Evolutionary conservation across 768 basidiomycete species (phyloP).

Genomic region (Russula dissimulans): DNA sequence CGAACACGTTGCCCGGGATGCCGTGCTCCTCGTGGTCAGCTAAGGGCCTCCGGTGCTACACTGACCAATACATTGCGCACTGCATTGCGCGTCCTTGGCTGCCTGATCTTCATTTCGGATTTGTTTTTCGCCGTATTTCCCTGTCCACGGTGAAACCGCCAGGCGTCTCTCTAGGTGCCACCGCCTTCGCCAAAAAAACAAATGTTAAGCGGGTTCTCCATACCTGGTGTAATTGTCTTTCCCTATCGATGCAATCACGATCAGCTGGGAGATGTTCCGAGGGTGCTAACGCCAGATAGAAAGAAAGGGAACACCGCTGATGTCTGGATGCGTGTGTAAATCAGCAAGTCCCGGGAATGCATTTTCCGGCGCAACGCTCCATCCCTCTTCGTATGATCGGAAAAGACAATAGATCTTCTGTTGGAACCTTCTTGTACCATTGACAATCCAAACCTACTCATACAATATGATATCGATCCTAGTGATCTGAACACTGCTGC

Average conservation of each 20-base stretch:
- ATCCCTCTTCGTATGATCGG: slow-evolving; percentile 5
- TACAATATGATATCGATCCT: not conserved
- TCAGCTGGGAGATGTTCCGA: not conserved
- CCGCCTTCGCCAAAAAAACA: not conserved
- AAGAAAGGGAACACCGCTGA: not conserved
- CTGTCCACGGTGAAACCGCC: not conserved
- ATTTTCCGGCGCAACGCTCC: slow-evolving; percentile 11
- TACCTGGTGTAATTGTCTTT: not conserved
- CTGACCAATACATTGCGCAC: not conserved
- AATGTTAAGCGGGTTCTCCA: not conserved
- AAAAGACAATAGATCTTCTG: slow-evolving; percentile 5
- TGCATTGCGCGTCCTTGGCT: not conserved
- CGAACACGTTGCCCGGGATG: slow-evolving; percentile 13
- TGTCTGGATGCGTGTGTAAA: not conserved
- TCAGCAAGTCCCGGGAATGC: slow-evolving; percentile 4
- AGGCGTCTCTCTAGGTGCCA: not conserved
- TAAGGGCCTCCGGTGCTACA: not conserved
- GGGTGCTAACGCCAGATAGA: slow-evolving; percentile 12
- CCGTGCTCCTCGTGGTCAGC: slow-evolving; percentile 12
- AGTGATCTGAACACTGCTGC: not conserved
- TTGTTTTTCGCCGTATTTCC: not conserved
- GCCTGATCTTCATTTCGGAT: not conserved
- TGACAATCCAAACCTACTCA: not conserved
- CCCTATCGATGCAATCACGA: not conserved
- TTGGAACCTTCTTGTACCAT: slow-evolving; percentile 8